phyloP scores from a whole-genome alignment of 2,329 filamentous ascomycete genomes.

The Fusarium papillatum region DNA sequence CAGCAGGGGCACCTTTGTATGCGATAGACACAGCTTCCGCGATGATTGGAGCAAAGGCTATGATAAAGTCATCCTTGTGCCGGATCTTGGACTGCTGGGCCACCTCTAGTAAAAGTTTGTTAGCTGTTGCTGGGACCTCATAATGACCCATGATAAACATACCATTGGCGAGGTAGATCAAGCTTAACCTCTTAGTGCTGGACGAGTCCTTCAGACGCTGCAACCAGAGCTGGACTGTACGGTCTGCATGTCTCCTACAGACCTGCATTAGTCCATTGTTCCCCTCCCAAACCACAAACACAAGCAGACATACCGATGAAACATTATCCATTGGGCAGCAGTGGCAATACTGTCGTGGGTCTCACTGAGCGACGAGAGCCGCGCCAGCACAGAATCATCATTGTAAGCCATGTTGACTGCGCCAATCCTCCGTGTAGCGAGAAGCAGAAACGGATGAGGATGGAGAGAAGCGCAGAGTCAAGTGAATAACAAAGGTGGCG shows the following conservation, averaged over 20 bases:
- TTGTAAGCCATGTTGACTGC: constrained; percentile 84
- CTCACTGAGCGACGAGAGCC: constrained; percentile 95
- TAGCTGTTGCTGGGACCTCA: constrained; percentile 6
- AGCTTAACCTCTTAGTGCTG: constrained; percentile 86
- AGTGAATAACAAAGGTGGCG: constrained; percentile 15
- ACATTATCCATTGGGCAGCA: constrained; percentile 99
- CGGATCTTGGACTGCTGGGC: constrained; percentile 96
- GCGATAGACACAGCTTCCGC: constrained; percentile 92
- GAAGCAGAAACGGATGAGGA: constrained; percentile 3
- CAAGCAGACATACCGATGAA: constrained; percentile 80
- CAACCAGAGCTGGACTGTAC: constrained; percentile 93
- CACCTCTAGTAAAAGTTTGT: constrained; percentile 74
- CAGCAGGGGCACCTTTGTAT: constrained; percentile 88
- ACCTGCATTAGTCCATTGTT: constrained; percentile 9
- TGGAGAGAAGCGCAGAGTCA: background rate
- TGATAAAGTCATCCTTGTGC: constrained; percentile 91
- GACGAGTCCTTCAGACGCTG: constrained; percentile 90
- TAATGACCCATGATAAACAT: constrained; percentile 48
- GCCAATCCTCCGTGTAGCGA: background rate
- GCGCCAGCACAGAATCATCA: constrained; percentile 94
- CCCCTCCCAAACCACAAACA: background rate
- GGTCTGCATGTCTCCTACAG: constrained; percentile 87
- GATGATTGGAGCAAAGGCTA: constrained; percentile 92
- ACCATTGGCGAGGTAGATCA: constrained; percentile 98
- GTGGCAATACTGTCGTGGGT: constrained; percentile 97